These are phyloP conservation scores for Phytophthora ohioensis DNA, from an alignment of 352 stramenopile genomes.

Conservation along the genomic window DNA sequence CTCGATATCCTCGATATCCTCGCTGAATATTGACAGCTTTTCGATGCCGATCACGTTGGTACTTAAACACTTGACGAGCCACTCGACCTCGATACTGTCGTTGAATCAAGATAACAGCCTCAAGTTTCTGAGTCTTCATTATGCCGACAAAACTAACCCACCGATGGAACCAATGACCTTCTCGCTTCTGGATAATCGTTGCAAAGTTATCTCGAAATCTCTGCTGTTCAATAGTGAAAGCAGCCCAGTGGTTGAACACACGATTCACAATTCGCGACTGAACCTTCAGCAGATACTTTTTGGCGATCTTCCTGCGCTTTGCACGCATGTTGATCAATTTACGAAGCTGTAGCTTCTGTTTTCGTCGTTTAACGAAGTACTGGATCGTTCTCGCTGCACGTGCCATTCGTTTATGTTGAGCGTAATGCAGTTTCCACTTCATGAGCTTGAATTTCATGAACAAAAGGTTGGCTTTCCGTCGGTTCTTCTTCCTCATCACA, in stretches of 20 bases:
- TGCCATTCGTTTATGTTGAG: constrained; percentile 33
- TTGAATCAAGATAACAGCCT: constrained; percentile 60
- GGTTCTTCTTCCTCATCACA: constrained; percentile 45
- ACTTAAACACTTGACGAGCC: constrained; percentile 54
- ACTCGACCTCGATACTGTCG: constrained; percentile 64
- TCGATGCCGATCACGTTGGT: constrained; percentile 39
- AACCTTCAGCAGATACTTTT: constrained; percentile 65
- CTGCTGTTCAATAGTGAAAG: constrained; percentile 47
- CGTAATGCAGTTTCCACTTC: constrained; percentile 60
- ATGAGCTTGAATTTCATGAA: constrained; percentile 76
- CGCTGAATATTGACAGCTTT: constrained; percentile 60
- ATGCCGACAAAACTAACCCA: constrained; percentile 51
- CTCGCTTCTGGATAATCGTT: constrained; percentile 51
- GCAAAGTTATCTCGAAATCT: constrained; percentile 57
- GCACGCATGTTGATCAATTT: constrained; percentile 52
- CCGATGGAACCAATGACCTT: constrained; percentile 52
- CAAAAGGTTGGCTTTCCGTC: constrained; percentile 55
- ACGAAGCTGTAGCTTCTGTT: constrained; percentile 34
- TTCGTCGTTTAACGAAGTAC: constrained; percentile 28
- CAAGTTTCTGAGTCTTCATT: constrained; percentile 40
- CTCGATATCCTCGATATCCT: constrained; percentile 56
- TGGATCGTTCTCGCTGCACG: constrained; percentile 53
- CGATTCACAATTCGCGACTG: constrained; percentile 51
- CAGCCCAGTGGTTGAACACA: constrained; percentile 68
- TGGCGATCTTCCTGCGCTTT: constrained; percentile 64